Percentiles rank a stretch among this genome's conserved stretches.
Conservation (phyloP, 768 basidiomycete species). For the Kwoniella bestiolae region DNA sequence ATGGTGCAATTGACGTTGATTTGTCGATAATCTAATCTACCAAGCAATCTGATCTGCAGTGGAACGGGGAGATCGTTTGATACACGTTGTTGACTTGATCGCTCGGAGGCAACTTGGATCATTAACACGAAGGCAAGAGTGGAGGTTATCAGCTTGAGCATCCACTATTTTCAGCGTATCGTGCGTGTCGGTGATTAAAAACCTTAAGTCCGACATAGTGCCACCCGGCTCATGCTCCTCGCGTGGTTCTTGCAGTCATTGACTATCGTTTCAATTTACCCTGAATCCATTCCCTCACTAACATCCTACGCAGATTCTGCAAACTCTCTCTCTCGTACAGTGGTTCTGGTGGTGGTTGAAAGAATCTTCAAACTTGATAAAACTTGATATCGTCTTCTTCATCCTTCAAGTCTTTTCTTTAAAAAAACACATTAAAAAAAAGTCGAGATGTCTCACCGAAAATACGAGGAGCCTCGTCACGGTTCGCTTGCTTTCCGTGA, state of each 20-base stretch:
- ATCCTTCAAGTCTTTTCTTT: conserved; percentile 27
- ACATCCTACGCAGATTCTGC: neutral
- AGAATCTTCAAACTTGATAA: conserved; percentile 8
- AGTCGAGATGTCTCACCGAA: conserved; percentile 31
- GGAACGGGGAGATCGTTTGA: no score
- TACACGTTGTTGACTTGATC: no score
- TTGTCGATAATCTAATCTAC: no score
- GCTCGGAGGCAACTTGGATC: no score
- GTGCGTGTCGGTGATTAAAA: neutral
- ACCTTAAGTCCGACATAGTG: neutral
- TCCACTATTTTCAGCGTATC: no score
- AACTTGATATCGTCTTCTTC: conserved; percentile 13
- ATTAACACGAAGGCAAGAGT: no score
- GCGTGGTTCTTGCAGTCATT: neutral
- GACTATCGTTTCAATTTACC: neutral
- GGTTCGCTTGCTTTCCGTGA: conserved; percentile 73
- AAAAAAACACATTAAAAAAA: conserved; percentile 19
- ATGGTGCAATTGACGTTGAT: no score
- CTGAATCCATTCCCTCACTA: neutral
- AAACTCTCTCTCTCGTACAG: neutral
- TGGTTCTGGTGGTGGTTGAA: neutral
- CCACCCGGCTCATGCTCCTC: neutral
- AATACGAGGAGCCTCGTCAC: conserved; percentile 99
- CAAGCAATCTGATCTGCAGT: no score
- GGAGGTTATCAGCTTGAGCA: no score